These are phyloP conservation scores for Bruguiera hainesii DNA, from an alignment of 441 rosid species.

Conservation along the genomic window DNA sequence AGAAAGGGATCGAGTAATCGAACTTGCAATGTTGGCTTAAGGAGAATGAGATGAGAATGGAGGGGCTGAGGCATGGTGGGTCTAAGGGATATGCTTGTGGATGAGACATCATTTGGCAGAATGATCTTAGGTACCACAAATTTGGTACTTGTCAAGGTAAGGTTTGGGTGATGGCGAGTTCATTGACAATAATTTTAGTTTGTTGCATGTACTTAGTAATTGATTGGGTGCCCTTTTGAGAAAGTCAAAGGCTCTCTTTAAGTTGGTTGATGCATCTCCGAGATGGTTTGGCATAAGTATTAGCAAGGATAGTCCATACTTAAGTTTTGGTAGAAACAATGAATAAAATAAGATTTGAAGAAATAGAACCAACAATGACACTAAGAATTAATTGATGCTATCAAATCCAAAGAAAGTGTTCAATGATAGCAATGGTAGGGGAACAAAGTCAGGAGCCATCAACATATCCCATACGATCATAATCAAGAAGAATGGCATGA, in stretches of 20 bases:
- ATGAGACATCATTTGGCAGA: not conserved
- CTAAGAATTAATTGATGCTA: not conserved
- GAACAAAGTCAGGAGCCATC: not conserved
- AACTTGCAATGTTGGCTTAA: too few species aligned
- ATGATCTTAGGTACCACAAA: not conserved
- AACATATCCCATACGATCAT: not conserved
- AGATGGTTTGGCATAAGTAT: not conserved
- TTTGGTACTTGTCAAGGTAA: not conserved
- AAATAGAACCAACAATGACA: not conserved
- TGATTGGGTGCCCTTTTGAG: not conserved
- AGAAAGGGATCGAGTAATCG: too few species aligned
- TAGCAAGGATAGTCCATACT: not conserved
- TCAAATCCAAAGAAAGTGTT: not conserved
- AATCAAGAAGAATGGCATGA: not conserved
- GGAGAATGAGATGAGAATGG: too few species aligned
- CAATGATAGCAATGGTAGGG: not conserved
- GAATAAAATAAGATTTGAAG: not conserved
- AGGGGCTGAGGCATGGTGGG: not conserved
- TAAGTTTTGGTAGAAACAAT: conserved; percentile 1
- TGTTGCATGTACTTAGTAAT: not conserved
- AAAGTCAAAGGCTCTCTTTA: not conserved
- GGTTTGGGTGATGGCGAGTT: not conserved
- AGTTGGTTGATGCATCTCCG: not conserved
- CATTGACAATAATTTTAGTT: not conserved
- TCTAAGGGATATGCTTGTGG: not conserved